Conservation (phyloP, 148 eudicot genomes). For the Vaccinium darrowii region DNA sequence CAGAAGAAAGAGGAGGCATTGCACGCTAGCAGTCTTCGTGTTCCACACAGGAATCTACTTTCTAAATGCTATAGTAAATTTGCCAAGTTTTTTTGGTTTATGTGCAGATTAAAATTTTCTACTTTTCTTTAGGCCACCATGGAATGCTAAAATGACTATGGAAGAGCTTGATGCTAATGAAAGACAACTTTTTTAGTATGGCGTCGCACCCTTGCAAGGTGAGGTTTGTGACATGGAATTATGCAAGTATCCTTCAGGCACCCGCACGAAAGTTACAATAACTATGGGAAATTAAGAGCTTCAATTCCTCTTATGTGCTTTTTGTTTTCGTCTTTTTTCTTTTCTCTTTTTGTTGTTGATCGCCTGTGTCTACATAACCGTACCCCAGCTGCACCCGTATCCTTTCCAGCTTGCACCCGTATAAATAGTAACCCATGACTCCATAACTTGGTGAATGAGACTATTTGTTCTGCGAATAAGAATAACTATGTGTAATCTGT, state of each 20-base stretch:
- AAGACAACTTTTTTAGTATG: slow-evolving; percentile 72
- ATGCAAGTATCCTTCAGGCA: neutral
- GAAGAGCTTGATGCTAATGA: slow-evolving; percentile 93
- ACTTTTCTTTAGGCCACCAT: slow-evolving; percentile 64
- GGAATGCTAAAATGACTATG: slow-evolving; percentile 75
- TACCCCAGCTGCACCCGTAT: too few relatives aligned
- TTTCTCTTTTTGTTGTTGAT: too few relatives aligned
- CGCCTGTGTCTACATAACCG: too few relatives aligned
- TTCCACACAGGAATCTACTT: slow-evolving; percentile 76
- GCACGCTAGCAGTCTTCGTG: slow-evolving; percentile 86
- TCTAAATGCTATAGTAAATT: neutral
- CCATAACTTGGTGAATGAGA: too few relatives aligned
- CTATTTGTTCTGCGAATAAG: too few relatives aligned
- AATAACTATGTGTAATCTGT: too few relatives aligned
- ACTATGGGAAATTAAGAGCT: too few relatives aligned
- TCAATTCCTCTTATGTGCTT: too few relatives aligned
- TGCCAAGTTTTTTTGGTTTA: neutral
- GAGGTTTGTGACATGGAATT: slow-evolving; percentile 21
- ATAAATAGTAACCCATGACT: too few relatives aligned
- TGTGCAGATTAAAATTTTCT: slow-evolving; percentile 12
- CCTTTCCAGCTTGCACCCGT: too few relatives aligned
- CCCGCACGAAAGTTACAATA: neutral
- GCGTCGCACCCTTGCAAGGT: slow-evolving; percentile 95
- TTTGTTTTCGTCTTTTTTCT: too few relatives aligned
- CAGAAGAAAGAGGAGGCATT: slow-evolving; percentile 80